phyloP scores from a whole-genome alignment of 2,329 filamentous ascomycete species.

The Apiospora rasikravindrae region DNA sequence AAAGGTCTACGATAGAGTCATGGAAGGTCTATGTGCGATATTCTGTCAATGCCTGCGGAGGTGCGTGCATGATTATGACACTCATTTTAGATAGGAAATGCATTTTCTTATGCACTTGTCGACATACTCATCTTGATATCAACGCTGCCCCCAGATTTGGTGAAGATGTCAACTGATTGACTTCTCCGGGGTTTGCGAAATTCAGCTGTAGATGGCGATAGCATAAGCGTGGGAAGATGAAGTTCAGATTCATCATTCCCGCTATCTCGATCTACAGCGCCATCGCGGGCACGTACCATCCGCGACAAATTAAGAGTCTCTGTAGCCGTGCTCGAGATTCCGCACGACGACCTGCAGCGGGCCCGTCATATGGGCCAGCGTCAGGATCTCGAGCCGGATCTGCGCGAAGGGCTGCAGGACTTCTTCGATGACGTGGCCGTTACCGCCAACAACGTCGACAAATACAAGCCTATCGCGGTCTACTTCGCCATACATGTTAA shows the following conservation, averaged over 20 bases:
- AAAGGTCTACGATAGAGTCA: neutral
- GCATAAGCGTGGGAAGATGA: too few species aligned
- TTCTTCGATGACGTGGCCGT: neutral
- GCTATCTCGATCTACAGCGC: neutral
- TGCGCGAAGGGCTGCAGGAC: neutral
- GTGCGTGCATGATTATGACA: neutral
- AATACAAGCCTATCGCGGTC: conserved; percentile 21
- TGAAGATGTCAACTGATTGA: too few species aligned
- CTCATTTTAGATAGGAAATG: neutral
- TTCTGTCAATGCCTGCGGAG: neutral
- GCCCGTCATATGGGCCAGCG: neutral
- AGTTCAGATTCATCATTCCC: neutral
- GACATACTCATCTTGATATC: neutral
- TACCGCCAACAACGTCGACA: conserved; percentile 30
- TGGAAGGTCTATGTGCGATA: neutral
- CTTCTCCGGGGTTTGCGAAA: too few species aligned
- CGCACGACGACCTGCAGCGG: neutral
- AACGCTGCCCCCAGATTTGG: too few species aligned
- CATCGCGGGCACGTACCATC: neutral
- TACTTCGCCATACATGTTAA: too few species aligned
- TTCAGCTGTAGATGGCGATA: too few species aligned
- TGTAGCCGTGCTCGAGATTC: conserved; percentile 3
- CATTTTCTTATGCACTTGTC: neutral
- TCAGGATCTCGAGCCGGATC: neutral
- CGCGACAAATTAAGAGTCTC: neutral